Conservation (phyloP, 176 grass and related monocot species). For the Stipa capillata region DNA sequence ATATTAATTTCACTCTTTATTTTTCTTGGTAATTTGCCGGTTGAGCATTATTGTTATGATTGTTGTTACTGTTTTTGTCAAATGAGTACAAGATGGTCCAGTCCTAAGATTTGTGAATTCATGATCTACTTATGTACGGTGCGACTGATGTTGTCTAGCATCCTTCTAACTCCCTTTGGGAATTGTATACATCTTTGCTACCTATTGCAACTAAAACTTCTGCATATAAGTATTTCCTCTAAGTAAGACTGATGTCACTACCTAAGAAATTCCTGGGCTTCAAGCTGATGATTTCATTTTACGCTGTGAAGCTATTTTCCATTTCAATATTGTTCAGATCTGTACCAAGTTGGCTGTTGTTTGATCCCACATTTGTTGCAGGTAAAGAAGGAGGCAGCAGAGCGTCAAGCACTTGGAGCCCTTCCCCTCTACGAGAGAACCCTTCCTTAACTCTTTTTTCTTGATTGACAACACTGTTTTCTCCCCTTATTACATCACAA, state of each 20-base stretch:
- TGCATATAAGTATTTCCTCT: not conserved
- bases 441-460: slow-evolving; percentile 44
- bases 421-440: slow-evolving; percentile 82
- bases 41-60: not conserved
- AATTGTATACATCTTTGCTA: not conserved
- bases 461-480: not conserved
- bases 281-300: not conserved
- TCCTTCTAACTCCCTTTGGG: not conserved
- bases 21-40: not conserved
- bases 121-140: not conserved
- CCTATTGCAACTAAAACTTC: not conserved
- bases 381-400: slow-evolving; percentile 77
- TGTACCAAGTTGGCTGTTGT: not conserved
- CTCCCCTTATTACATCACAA: slow-evolving; percentile 20
- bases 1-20: not conserved
- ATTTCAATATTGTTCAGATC: not conserved
- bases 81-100: not conserved
- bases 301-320: not conserved
- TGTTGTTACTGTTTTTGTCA: not conserved
- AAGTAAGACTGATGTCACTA: not conserved
- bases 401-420: slow-evolving; percentile 72
- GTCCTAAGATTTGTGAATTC: not conserved
- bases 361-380: slow-evolving; percentile 13
- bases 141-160: not conserved
- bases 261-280: not conserved